Evolutionary conservation across 257 asterid species (phyloP), one percentile per base, ranked within the genome.

Genomic region (Solanum raphanifolium): DNA sequence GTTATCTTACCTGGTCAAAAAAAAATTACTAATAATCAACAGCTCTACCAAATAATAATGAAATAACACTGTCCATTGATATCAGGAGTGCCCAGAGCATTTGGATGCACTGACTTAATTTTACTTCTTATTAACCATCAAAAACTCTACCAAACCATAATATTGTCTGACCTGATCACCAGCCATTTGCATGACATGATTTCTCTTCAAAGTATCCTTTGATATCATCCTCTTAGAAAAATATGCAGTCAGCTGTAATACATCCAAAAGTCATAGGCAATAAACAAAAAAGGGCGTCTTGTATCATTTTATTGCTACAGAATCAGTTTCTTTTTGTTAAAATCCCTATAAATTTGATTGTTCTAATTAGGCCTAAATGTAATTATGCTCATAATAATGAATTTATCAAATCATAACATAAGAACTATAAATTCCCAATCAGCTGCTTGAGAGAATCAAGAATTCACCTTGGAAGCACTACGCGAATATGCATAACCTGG

Each of bases 201-300:
- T 95, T 88, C 95, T 93, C 89, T 89, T 85, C 87, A 95, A 90
- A 86, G 95, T 95, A 89, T 91, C 91, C 91, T 89, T 91, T 12
- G 98, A 92, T 89, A 95, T 94, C 96, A 78, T 94, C 87, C 98
- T 91, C 88, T 91, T 93, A 88, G 95, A 92, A 93, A 95, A 94
- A 92, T 93, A 95, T 18, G 88, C 90, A 84, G 91, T 90, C 91
- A 94, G 74, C 98, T 95, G 93, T 88, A 88, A 84, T 46, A 88
- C 21, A 46, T 9, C 39, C 86, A 18, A 38, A 55, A 68, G 36
- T 29, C 73, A 43, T 79, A 60, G 55, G 62, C 34, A 72, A 41
- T 29, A 55, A 35, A 74, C 23, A 68, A 74, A 60, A 25, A 66
- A 43, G 7, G 34, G 29, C 2, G 21, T n/a, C 36, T 74, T 39